Percentiles rank a stretch among this genome's conserved stretches.
Evolutionary conservation across 345 rosid species (phyloP).

Genomic region (Salix dunnii): DNA sequence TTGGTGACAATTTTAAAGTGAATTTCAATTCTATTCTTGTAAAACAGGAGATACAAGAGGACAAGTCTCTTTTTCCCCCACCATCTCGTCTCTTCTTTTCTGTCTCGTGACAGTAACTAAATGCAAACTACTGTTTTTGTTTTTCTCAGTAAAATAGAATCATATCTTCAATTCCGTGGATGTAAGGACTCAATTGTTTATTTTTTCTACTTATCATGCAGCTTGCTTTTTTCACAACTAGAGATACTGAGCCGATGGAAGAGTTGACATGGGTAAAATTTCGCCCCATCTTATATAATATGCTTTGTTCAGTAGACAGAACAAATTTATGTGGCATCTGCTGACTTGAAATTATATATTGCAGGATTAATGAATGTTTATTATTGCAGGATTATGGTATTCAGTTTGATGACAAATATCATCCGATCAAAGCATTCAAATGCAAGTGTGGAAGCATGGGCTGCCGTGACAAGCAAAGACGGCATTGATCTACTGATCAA

Average conservation of each 20-base stretch:
- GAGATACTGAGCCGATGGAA: slow-evolving; percentile 19
- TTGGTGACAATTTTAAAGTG: too few relatives aligned
- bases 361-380: background rate
- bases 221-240: slow-evolving; percentile 22
- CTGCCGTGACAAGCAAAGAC: slow-evolving; percentile 17
- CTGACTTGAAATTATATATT: background rate
- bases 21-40: too few relatives aligned
- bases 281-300: background rate
- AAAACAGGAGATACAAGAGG: too few relatives aligned
- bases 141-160: background rate
- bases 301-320: background rate
- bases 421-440: slow-evolving; percentile 26
- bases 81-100: too few relatives aligned
- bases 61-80: too few relatives aligned
- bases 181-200: background rate
- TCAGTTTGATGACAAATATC: slow-evolving; percentile 20
- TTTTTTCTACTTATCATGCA: background rate
- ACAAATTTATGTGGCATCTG: background rate
- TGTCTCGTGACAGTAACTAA: too few relatives aligned
- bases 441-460: slow-evolving; percentile 24
- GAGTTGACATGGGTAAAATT: slow-evolving; percentile 23
- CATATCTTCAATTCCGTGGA: too few relatives aligned
- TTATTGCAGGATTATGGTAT: slow-evolving; percentile 27
- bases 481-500: background rate
- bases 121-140: background rate